Evolutionary conservation across 768 basidiomycete genomes (phyloP).

Genomic region (Mycena maculata): DNA sequence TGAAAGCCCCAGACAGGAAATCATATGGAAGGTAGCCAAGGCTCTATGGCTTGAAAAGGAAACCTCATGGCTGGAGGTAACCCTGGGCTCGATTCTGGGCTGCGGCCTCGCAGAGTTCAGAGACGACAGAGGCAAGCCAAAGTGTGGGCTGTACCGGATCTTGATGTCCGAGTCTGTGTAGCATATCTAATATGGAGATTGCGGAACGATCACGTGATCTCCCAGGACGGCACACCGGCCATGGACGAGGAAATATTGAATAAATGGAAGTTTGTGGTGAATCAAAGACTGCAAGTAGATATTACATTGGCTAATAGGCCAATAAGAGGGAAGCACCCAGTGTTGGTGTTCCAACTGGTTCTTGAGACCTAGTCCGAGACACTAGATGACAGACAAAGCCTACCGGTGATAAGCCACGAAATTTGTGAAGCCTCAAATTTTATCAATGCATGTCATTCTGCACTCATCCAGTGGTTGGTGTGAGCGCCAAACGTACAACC

Average conservation of each 20-base stretch:
- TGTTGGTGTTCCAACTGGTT: not conserved
- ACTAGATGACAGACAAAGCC: not conserved
- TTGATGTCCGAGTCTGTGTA: too few species aligned
- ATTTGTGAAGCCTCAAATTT: too few species aligned
- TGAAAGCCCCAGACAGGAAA: slow-evolving; percentile 13
- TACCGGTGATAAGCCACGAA: too few species aligned
- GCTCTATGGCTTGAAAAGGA: slow-evolving; percentile 9
- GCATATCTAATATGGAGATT: slow-evolving; percentile 25
- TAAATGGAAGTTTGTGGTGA: slow-evolving; percentile 5
- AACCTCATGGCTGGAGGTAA: not conserved
- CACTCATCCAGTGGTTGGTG: too few species aligned
- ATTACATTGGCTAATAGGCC: too few species aligned
- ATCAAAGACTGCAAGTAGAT: slow-evolving; percentile 11
- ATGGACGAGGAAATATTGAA: slow-evolving; percentile 9
- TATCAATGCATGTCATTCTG: too few species aligned
- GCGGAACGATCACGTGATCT: slow-evolving; percentile 14
- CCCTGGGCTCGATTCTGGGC: too few species aligned
- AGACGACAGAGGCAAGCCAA: too few species aligned
- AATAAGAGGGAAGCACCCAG: not conserved
- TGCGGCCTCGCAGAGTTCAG: too few species aligned
- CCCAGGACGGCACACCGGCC: not conserved
- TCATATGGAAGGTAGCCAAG: slow-evolving; percentile 22
- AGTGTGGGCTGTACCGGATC: too few species aligned
- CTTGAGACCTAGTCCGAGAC: slow-evolving; percentile 17
- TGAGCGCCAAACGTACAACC: too few species aligned